These are phyloP conservation scores for Dryas alaskensis DNA, from an alignment of 306 rosid species.

Conservation along the genomic window DNA sequence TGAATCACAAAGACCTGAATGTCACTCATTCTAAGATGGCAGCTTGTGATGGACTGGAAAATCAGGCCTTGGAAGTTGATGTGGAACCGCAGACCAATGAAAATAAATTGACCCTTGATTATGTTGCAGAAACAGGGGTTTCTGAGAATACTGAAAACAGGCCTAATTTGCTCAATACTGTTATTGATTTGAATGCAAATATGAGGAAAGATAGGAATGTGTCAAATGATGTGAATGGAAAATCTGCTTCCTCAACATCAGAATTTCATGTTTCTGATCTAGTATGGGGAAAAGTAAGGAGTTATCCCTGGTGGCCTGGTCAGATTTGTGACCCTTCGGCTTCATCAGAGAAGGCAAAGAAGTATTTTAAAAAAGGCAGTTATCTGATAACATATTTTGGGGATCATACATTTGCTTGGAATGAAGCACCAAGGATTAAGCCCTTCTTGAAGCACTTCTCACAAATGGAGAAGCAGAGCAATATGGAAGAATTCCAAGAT, in stretches of 20 bases:
- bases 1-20: constrained; percentile 10
- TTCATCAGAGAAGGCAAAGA: constrained; percentile 66
- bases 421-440: constrained; percentile 62
- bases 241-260: constrained; percentile 26
- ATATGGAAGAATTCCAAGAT: constrained; percentile 41
- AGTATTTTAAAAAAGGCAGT: constrained; percentile 44
- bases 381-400: constrained; percentile 71
- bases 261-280: constrained; percentile 52
- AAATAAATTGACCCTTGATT: constrained; percentile 17
- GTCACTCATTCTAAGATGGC: constrained; percentile 1
- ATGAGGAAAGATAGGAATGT: constrained; percentile 21
- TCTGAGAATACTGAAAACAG: constrained; percentile 15
- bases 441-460: constrained; percentile 57
- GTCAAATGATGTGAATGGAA: constrained; percentile 15
- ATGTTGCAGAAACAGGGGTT: constrained; percentile 16
- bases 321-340: constrained; percentile 69
- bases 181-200: constrained; percentile 47
- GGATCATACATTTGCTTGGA: constrained; percentile 82
- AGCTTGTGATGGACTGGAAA: constrained; percentile 22
- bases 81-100: constrained; percentile 27
- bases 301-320: constrained; percentile 99
- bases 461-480: constrained; percentile 62
- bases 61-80: constrained; percentile 20
- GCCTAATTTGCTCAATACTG: constrained; percentile 37
- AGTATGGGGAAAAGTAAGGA: constrained; percentile 85